phyloP scores from a whole-genome alignment of 2,329 filamentous ascomycete species.

The Xylaria sp. region DNA sequence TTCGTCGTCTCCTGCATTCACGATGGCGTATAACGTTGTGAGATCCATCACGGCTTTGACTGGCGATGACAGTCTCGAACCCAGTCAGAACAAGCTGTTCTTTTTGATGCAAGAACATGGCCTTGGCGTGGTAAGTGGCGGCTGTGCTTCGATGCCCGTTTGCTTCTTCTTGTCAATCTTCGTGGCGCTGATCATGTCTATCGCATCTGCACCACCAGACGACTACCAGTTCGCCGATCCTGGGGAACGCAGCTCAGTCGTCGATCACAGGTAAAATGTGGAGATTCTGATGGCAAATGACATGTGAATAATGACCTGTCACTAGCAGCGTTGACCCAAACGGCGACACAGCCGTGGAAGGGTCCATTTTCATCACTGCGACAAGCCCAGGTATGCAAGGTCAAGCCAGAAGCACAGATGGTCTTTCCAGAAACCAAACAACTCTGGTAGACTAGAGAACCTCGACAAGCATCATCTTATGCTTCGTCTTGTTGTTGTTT shows the following conservation, averaged over 20 bases:
- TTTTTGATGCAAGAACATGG: conserved; percentile 24
- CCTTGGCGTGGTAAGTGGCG: conserved; percentile 28
- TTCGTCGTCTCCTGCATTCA: neutral
- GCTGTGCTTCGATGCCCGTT: conserved; percentile 7
- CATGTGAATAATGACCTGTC: neutral
- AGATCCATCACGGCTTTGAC: conserved; percentile 16
- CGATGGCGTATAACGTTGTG: conserved; percentile 21
- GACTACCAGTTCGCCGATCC: conserved; percentile 21
- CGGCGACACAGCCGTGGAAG: neutral
- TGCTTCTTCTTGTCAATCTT: too few relatives aligned
- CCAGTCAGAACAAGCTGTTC: conserved; percentile 26
- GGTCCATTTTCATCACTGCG: neutral
- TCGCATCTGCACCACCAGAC: conserved; percentile 15
- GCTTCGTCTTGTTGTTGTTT: neutral
- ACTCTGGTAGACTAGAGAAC: neutral
- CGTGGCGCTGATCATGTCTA: conserved; percentile 1
- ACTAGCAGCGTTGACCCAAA: neutral
- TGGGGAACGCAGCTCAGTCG: conserved; percentile 7
- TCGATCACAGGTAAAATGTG: conserved; percentile 10
- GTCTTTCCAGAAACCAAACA: conserved; percentile 3
- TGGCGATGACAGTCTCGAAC: conserved; percentile 27
- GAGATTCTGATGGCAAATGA: neutral
- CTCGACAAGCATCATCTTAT: neutral
- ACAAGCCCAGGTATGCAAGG: conserved; percentile 13
- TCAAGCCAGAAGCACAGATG: conserved; percentile 6